Evolutionary conservation across 139 green algal genomes (phyloP), one percentile per base, ranked within the genome.

Genomic region (Micromonas pusilla): DNA sequence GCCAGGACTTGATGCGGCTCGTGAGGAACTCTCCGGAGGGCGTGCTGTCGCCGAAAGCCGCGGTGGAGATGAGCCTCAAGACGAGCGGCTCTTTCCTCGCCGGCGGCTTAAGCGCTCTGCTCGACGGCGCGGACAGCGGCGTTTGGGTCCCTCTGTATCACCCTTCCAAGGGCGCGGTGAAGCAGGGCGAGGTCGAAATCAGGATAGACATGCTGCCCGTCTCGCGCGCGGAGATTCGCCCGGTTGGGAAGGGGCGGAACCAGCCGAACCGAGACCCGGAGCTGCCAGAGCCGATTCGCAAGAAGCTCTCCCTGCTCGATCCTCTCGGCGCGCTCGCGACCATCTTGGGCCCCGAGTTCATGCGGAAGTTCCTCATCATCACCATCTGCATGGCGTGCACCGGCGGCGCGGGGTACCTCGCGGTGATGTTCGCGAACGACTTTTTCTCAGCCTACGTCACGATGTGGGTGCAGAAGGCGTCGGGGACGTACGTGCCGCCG

Each of bases 371-470:
- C n/a, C 6, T 75, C 20, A n/a, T 72, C 26, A 19, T 75, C 1
- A 31, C 53, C 23, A 0, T 75, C 0, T 38, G 37, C 38, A 39
- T 34, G 5, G 28, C 28, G 28, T 62, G 52, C 23, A 38, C 62
- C 33, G 68, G 21, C 4, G 38, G 6, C 9, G 9, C 9, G 9
- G 9, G 45, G 9, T 57, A 9, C 9, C 30, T 62, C 19, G 36
- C 68, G 21, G 37, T 75, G 21, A 62, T 75, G 19, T 34, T 75
- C 68, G 32, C 62, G n/a, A 75, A 75, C 68, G 68, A 75, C n/a
- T n/a, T n/a, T n/a, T n/a, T n/a, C n/a, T n/a, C n/a, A n/a, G n/a
- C n/a, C n/a, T n/a, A n/a, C n/a, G n/a, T n/a, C n/a, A n/a, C n/a
- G n/a, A n/a, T n/a, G n/a, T n/a, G n/a, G n/a, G n/a, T n/a, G n/a